phyloP scores from a whole-genome alignment of 768 basidiomycete species.

The Coprinopsis strossmayeri region DNA sequence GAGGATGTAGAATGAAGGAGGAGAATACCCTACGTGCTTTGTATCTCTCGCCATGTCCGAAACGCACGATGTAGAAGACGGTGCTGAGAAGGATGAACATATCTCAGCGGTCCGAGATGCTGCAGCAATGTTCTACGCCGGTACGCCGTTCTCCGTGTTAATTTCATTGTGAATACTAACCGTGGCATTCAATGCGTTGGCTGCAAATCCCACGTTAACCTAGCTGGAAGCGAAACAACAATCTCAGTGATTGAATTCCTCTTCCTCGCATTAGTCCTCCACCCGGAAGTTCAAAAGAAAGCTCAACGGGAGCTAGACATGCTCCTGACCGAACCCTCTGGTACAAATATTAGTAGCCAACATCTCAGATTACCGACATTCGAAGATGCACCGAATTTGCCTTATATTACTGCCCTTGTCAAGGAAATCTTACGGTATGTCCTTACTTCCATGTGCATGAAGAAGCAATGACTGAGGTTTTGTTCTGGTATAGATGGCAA shows the following conservation, averaged over 20 bases:
- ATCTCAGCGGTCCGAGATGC: slow-evolving; percentile 6
- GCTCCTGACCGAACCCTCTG: background rate
- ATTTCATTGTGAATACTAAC: background rate
- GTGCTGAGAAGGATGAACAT: too few relatives aligned
- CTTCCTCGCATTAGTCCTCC: slow-evolving; percentile 11
- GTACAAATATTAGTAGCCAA: slow-evolving; percentile 14
- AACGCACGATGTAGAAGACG: too few relatives aligned
- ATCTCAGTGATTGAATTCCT: slow-evolving; percentile 9
- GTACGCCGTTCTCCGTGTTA: slow-evolving; percentile 6
- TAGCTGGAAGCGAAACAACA: slow-evolving; percentile 12
- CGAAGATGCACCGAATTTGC: slow-evolving; percentile 25
- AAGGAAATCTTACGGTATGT: slow-evolving; percentile 24
- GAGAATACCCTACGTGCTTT: too few relatives aligned
- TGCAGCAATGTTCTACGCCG: slow-evolving; percentile 11
- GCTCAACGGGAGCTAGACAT: slow-evolving; percentile 34
- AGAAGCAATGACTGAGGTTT: background rate
- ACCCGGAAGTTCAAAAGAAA: slow-evolving; percentile 28
- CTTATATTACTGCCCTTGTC: slow-evolving; percentile 27
- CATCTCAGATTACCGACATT: slow-evolving; percentile 24
- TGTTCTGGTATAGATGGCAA: slow-evolving; percentile 14
- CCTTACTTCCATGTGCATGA: background rate
- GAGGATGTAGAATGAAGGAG: too few relatives aligned
- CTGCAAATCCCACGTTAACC: background rate
- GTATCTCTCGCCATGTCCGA: too few relatives aligned
- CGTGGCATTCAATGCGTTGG: background rate